A percentile compares a stretch with the other conserved stretches of the same genome.
Evolutionary conservation across 768 basidiomycete genomes (phyloP).

Genomic region (Serendipita sp.): DNA sequence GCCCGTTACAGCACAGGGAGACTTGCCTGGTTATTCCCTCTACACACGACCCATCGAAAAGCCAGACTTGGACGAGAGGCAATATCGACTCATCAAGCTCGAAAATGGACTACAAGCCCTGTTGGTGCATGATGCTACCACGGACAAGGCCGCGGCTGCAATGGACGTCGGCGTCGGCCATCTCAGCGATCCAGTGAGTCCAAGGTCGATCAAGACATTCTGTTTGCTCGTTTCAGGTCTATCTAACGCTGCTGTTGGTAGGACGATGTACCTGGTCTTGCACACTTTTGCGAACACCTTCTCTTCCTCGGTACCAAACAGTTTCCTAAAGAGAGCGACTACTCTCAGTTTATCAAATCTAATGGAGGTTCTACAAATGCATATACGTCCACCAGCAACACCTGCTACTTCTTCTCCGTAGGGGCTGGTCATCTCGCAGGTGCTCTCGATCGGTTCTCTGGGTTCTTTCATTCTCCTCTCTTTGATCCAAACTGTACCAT

Average conservation of each 20-base stretch:
- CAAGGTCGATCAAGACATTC: not conserved
- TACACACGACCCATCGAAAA: conserved; percentile 50
- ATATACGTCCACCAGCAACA: conserved; percentile 81
- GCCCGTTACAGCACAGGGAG: not conserved
- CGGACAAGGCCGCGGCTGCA: conserved; percentile 91
- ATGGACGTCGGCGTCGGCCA: conserved; percentile 93
- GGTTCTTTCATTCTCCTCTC: conserved; percentile 87
- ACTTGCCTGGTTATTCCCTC: conserved; percentile 18
- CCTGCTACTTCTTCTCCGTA: conserved; percentile 74
- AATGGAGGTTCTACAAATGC: conserved; percentile 74
- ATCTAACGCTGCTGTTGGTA: conserved; percentile 19
- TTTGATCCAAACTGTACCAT: conserved; percentile 74
- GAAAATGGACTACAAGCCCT: conserved; percentile 80
- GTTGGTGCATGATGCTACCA: conserved; percentile 64
- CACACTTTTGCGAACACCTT: conserved; percentile 92
- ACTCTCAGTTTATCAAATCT: conserved; percentile 36
- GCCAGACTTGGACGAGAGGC: conserved; percentile 62
- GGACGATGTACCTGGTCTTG: conserved; percentile 83
- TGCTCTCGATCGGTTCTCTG: conserved; percentile 62
- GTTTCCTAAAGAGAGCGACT: conserved; percentile 88
- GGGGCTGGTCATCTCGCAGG: conserved; percentile 45
- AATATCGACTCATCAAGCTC: conserved; percentile 70
- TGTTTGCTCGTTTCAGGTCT: not conserved
- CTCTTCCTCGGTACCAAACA: conserved; percentile 84
- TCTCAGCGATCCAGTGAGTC: conserved; percentile 73